These are phyloP conservation scores for Tagetes patula DNA, from an alignment of 129 eudicot species.

Conservation along the genomic window DNA sequence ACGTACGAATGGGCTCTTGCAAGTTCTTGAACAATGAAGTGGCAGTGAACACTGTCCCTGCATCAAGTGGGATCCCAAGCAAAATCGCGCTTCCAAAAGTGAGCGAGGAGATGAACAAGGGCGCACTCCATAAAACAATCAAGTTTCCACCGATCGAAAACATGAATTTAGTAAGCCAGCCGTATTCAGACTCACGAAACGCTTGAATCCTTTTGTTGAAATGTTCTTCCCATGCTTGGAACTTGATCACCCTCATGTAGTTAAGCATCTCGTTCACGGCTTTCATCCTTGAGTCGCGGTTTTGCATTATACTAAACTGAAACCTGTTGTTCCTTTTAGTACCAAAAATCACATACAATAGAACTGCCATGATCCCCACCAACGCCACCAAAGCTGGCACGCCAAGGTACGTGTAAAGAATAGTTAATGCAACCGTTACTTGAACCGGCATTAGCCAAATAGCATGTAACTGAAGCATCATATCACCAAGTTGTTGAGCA, in stretches of 20 bases:
- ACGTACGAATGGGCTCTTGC: slow-evolving; percentile 81
- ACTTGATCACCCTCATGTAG: slow-evolving; percentile 89
- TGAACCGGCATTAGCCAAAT: slow-evolving; percentile 85
- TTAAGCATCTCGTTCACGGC: slow-evolving; percentile 90
- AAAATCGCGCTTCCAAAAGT: slow-evolving; percentile 72
- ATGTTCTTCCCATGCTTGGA: slow-evolving; percentile 96
- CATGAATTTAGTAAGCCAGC: slow-evolving; percentile 72
- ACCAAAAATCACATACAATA: slow-evolving; percentile 47
- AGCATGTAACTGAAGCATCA: slow-evolving; percentile 74
- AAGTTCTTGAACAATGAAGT: slow-evolving; percentile 69
- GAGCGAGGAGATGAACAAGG: slow-evolving; percentile 54
- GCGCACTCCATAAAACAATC: slow-evolving; percentile 75
- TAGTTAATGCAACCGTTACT: slow-evolving; percentile 48
- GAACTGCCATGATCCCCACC: slow-evolving; percentile 40
- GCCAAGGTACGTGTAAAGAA: slow-evolving; percentile 40
- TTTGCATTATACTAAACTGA: slow-evolving; percentile 54
- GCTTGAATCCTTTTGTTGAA: slow-evolving; percentile 64
- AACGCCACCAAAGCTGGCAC: slow-evolving; percentile 44
- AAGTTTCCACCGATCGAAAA: slow-evolving; percentile 47
- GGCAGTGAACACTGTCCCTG: slow-evolving; percentile 78
- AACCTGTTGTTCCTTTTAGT: slow-evolving; percentile 57
- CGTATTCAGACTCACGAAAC: slow-evolving; percentile 63
- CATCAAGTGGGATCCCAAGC: slow-evolving; percentile 63
- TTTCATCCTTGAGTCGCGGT: slow-evolving; percentile 79
- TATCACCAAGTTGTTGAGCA: slow-evolving; percentile 87